Evolutionary conservation across 805 yeast species (phyloP).

Genomic region (Ogataea pini): DNA sequence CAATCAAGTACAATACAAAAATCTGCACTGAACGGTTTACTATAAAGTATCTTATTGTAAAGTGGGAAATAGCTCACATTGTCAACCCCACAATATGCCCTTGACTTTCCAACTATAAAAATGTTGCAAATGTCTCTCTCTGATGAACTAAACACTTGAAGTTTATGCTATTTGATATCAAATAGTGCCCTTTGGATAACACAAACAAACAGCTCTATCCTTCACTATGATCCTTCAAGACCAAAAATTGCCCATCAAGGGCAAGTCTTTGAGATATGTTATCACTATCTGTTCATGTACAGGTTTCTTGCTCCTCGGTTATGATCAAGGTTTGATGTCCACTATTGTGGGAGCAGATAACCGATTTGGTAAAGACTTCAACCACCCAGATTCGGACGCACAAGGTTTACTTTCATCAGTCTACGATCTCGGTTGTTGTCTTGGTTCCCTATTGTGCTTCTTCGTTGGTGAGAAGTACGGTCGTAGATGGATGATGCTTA

Average conservation of each 20-base stretch:
- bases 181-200: too few relatives aligned
- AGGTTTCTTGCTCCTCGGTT: constrained; percentile 29
- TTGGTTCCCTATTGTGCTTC: constrained; percentile 36
- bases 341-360: constrained; percentile 36
- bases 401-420: constrained; percentile 48
- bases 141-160: too few relatives aligned
- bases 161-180: too few relatives aligned
- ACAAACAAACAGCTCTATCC: too few relatives aligned
- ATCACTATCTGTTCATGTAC: constrained; percentile 14
- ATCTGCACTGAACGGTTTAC: too few relatives aligned
- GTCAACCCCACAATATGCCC: not conserved
- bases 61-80: not conserved
- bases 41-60: too few relatives aligned
- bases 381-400: constrained; percentile 14
- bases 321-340: constrained; percentile 52
- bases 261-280: constrained; percentile 8
- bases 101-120: not conserved
- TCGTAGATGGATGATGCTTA: constrained; percentile 39
- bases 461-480: constrained; percentile 38
- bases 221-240: constrained; percentile 7
- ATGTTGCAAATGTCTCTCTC: not conserved
- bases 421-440: constrained; percentile 48
- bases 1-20: not conserved
- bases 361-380: constrained; percentile 16
- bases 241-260: constrained; percentile 9